Percentiles rank a stretch among this genome's conserved stretches.
These are phyloP conservation scores for Colletotrichum destructivum DNA, from an alignment of 2,329 filamentous ascomycete species.

Conservation along the genomic window DNA sequence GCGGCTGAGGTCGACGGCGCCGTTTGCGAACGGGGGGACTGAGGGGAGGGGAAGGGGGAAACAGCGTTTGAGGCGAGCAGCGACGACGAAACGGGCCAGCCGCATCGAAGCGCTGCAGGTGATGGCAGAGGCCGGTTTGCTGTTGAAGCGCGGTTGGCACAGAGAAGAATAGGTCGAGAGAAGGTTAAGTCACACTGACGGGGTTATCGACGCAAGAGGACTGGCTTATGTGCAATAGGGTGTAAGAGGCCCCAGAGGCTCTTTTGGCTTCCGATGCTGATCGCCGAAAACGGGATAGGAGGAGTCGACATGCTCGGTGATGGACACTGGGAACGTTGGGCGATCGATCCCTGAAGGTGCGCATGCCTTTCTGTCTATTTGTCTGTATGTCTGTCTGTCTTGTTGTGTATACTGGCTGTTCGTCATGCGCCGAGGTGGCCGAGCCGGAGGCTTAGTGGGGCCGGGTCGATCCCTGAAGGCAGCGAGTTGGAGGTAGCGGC, in stretches of 20 bases:
- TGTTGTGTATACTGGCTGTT: not conserved
- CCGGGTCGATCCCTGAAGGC: conserved; percentile 18
- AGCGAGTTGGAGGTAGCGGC: conserved; percentile 2
- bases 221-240: not conserved
- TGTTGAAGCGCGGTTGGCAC: conserved; percentile 1
- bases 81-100: conserved; percentile 24
- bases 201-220: not conserved
- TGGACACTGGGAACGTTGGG: conserved; percentile 18
- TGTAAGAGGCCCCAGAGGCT: not conserved
- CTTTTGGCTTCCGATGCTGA: not conserved
- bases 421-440: not conserved
- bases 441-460: conserved; percentile 1
- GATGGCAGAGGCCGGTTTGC: conserved; percentile 3
- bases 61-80: conserved; percentile 26
- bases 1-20: conserved; percentile 14
- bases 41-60: not conserved
- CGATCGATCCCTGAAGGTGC: conserved; percentile 25
- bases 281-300: conserved; percentile 29
- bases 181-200: not conserved
- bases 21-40: conserved; percentile 30
- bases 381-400: no score
- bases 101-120: conserved; percentile 24
- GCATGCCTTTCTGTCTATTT: conserved; percentile 1
- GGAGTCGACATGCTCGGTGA: conserved; percentile 9
- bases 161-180: not conserved